These are phyloP conservation scores for Blastomyces silverae DNA, from an alignment of 2,329 filamentous ascomycete genomes.

Conservation along the genomic window DNA sequence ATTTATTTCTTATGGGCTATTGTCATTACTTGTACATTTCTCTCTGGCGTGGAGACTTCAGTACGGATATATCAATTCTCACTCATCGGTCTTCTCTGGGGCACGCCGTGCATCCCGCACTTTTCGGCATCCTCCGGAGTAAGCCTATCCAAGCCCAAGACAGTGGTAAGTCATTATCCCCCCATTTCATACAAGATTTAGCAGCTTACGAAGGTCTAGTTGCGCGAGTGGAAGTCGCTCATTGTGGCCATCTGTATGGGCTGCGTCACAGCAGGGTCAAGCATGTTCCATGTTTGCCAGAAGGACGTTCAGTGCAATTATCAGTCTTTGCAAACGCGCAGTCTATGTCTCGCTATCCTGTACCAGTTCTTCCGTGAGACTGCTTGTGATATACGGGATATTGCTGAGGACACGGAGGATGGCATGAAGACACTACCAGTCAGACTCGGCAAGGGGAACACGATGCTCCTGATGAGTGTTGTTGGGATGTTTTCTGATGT, in stretches of 20 bases:
- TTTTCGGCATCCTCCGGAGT: conserved; percentile 5
- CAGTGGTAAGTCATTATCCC: neutral
- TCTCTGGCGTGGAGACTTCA: conserved; percentile 4
- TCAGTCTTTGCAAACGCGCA: conserved; percentile 14
- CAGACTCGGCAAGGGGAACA: neutral
- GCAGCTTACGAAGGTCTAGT: conserved; percentile 5
- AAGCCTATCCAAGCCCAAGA: neutral
- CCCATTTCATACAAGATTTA: neutral
- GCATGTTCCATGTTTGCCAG: conserved; percentile 12
- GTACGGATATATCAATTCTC: conserved; percentile 11
- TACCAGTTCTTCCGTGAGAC: conserved; percentile 20
- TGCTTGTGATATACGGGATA: conserved; percentile 17
- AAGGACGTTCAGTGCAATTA: conserved; percentile 11
- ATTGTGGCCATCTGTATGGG: conserved; percentile 13
- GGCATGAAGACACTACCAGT: conserved; percentile 10
- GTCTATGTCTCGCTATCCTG: conserved; percentile 16
- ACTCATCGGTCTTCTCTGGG: conserved; percentile 10
- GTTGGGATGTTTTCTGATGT: neutral
- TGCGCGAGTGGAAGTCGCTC: conserved; percentile 11
- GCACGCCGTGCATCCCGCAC: conserved; percentile 9
- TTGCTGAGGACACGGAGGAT: conserved; percentile 16
- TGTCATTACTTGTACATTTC: neutral
- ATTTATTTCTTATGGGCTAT: neutral
- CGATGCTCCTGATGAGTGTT: neutral
- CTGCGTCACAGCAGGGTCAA: conserved; percentile 7